Conservation (phyloP, 2,329 filamentous ascomycete species). For the Colletotrichum somersetense region DNA sequence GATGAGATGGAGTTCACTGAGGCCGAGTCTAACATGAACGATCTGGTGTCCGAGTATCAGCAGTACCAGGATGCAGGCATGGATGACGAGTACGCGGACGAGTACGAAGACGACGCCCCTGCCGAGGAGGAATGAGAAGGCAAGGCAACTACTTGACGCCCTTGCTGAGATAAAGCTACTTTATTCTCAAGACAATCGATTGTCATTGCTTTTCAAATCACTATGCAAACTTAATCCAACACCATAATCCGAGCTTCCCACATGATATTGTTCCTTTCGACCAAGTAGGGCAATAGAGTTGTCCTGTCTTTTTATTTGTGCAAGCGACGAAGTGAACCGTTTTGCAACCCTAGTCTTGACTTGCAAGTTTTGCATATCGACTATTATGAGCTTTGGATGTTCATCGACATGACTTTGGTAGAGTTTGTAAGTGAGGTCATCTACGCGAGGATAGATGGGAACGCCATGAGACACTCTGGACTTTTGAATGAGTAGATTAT, state of each 20-base stretch:
- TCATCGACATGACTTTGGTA: too few species aligned
- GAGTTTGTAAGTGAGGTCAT: too few species aligned
- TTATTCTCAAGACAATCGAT: not conserved
- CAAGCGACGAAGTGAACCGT: not conserved
- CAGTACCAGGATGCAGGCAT: constrained; percentile 99
- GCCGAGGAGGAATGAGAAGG: constrained; percentile 61
- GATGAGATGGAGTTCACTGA: constrained; percentile 99
- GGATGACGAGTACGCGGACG: constrained; percentile 90
- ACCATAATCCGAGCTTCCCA: not conserved
- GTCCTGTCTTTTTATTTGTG: not conserved
- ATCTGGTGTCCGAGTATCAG: constrained; percentile 99
- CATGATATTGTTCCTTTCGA: not conserved
- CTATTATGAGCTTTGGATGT: too few species aligned
- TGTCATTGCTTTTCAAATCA: not conserved
- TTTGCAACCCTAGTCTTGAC: not conserved
- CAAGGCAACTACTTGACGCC: not conserved
- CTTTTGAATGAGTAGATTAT: too few species aligned
- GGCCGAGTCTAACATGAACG: constrained; percentile 99
- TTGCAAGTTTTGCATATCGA: not conserved
- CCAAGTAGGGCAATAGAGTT: not conserved
- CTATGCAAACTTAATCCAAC: not conserved
- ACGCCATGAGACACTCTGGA: too few species aligned
- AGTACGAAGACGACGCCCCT: constrained; percentile 88
- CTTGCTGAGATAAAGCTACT: not conserved
- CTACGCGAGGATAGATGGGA: too few species aligned